Percentiles rank a stretch among this genome's conserved stretches.
Evolutionary conservation across 1,284 basidiomycete genomes (phyloP).

Genomic region (Ganoderma sinense): DNA sequence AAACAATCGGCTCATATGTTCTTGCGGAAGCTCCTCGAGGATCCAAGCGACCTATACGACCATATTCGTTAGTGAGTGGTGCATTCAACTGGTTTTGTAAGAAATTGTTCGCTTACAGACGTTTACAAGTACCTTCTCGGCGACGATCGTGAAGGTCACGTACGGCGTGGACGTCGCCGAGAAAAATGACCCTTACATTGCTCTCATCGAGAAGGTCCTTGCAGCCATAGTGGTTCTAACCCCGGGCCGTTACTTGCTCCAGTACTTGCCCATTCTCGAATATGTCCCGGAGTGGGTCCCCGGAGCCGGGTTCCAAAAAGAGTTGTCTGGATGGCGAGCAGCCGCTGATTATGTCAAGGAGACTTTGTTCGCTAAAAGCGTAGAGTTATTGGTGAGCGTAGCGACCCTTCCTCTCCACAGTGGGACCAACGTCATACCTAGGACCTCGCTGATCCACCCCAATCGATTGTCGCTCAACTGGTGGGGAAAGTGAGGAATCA

Average conservation of each 20-base stretch:
- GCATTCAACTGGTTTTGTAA: too few species aligned
- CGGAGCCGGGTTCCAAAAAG: slow-evolving; percentile 30
- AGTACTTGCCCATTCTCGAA: slow-evolving; percentile 29
- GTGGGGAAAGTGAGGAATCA: not conserved
- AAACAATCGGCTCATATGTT: not conserved
- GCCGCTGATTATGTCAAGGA: not conserved
- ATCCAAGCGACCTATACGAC: not conserved
- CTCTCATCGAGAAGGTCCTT: slow-evolving; percentile 22
- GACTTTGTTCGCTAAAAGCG: not conserved
- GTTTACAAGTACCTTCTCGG: slow-evolving; percentile 17
- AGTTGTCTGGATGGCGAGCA: not conserved
- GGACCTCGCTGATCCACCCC: not conserved
- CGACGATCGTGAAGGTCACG: slow-evolving; percentile 28
- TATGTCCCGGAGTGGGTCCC: slow-evolving; percentile 37
- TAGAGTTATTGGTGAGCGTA: slow-evolving; percentile 6
- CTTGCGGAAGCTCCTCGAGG: not conserved
- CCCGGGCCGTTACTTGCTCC: slow-evolving; percentile 27
- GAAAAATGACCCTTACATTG: slow-evolving; percentile 23
- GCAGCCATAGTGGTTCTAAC: slow-evolving; percentile 12
- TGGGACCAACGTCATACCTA: not conserved
- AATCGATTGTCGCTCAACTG: slow-evolving; percentile 1
- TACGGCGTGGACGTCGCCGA: slow-evolving; percentile 27
- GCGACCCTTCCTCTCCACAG: not conserved
- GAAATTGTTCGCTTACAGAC: not conserved
- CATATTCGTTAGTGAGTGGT: not conserved